phyloP scores from a whole-genome alignment of 768 basidiomycete species.

The Suillus weaverae region DNA sequence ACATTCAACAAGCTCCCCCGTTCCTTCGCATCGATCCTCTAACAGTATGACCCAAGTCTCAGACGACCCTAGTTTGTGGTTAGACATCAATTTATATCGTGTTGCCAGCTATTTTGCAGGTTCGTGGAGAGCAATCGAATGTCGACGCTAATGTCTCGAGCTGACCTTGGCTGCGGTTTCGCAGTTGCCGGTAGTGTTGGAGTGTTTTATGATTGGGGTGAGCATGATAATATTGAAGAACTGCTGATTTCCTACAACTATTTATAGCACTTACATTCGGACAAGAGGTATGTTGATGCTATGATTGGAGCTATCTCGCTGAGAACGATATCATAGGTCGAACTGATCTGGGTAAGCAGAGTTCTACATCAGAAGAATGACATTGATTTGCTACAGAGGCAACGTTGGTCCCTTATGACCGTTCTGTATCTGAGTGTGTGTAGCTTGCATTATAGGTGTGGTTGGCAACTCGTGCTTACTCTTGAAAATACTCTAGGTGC shows the following conservation, averaged over 20 bases:
- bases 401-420: neutral
- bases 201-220: neutral
- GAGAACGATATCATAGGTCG: neutral
- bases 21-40: neutral
- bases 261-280: neutral
- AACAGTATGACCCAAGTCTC: neutral
- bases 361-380: neutral
- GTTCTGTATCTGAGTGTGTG: neutral
- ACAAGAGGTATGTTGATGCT: neutral
- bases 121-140: neutral
- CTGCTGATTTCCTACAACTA: neutral
- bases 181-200: neutral
- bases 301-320: neutral
- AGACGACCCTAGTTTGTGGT: neutral
- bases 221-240: neutral
- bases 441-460: neutral
- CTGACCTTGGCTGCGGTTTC: neutral
- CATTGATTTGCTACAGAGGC: neutral
- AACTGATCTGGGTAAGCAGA: neutral
- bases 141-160: neutral
- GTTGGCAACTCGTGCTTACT: neutral
- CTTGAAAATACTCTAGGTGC: neutral
- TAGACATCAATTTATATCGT: neutral
- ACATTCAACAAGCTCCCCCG: neutral
- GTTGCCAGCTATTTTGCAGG: neutral